Evolutionary conservation across 306 rosid genomes (phyloP), one percentile per base, ranked within the genome.

Genomic region (Rosa lucieae): DNA sequence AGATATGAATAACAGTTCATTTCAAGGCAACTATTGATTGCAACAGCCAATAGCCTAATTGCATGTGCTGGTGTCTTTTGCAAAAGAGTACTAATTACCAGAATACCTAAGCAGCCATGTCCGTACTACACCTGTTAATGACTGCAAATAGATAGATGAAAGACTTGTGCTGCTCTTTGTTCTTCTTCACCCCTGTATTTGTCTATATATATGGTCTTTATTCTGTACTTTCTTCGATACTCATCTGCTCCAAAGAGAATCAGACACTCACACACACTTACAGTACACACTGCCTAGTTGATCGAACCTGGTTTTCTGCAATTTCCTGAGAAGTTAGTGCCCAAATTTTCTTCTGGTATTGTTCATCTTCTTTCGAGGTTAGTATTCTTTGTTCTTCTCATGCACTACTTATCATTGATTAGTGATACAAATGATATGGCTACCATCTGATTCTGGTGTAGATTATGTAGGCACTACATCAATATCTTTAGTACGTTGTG

Each of bases 81-180:
- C 44, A 42, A 8, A 42, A 4, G 44, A 42, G 44, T 42, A 42
- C 44, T 0, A 56, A n/a, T 58, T 35, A n/a, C 65, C 29, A 58
- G 29, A n/a, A 58, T 58, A n/a, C 9, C 13, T 8, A 7, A 58
- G 63, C 14, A 20, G 35, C 32, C 10, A n/a, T 58, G 63, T 20
- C 26, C 13, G 21, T 55, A 61, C 77, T 75, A 74, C 80, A 77
- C 77, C 61, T 72, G 79, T 82, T 69, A 68, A 70, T 43, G 78
- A 46, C 71, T 51, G 55, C 79, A 84, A 82, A 11, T 10, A 61
- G 40, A 10, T 56, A 11, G 70, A 78, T 82, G 48, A 47, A 53
- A 79, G 37, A 56, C 79, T 75, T 48, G 67, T 74, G 61, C 58
- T 74, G 74, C 66, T 62, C 67, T 62, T 26, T 62, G 2, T 29